Base-by-base conservation (phyloP, 257 asterid species). In the Rubia yunnanensis region DNA sequence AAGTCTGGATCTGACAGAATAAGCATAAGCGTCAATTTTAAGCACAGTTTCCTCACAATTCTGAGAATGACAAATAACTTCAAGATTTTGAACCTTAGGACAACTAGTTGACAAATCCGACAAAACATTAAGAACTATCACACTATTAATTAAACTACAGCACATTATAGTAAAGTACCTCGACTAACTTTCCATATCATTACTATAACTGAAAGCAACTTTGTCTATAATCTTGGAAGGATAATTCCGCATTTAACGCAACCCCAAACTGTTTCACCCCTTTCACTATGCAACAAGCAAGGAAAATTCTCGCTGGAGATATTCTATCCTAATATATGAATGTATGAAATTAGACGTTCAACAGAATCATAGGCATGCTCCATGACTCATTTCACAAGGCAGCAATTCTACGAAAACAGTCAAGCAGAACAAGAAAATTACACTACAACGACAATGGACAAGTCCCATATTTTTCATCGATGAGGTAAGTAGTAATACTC, bases 1-100 rank as follows among this genome's bases (percentile, higher is more conserved):
- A 72, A 76, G 83, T 72, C 63, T 89, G 99, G 80, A 92, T 82
- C 99, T 92, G 94, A 79, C 81, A 74, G 63, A 49, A 79, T 63
- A 67, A 71, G 50, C 50, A 60, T 69, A 71, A 46, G 68, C 20
- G 7, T 8, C 38, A 44, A 5, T 46, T 48, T 28, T 28, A 4
- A 27, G 46, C n/a, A 18, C 13, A 30, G 46, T 44, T 24, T 46
- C 28, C 13, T 34, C 10, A 64, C 17, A n/a, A 27, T 44, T 7
- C 49, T 13, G 3, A 28, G 38, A 38, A 46, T 20, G 7, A 4
- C 52, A 44, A n/a, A 15, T 44, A 7, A 39, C 4, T n/a, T 64
- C 41, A 26, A 41, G 68, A n/a, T 64, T 44, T 30, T 41, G 18
- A 46, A 24, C 49, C 57, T 41, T 20, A 64, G 7, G 27, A 60